These are phyloP conservation scores for Musa troglodytarum DNA, from an alignment of 176 grass and related monocot species.

Conservation along the genomic window DNA sequence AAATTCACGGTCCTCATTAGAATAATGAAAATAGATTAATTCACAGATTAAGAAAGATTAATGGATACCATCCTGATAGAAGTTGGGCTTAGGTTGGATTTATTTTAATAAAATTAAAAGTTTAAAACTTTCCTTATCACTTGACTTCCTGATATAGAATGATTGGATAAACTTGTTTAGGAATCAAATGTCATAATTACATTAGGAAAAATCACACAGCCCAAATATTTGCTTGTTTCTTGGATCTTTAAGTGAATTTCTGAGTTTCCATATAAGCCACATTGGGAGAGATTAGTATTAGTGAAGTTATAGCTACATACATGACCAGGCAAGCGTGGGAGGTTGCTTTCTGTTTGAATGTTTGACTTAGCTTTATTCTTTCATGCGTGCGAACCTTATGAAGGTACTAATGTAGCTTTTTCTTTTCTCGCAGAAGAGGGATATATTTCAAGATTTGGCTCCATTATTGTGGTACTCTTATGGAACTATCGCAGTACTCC, in stretches of 20 bases:
- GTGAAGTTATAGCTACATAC: not conserved
- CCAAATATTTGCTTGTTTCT: not conserved
- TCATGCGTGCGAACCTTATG: not conserved
- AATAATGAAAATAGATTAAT: not conserved
- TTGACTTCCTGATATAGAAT: not conserved
- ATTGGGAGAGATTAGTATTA: not conserved
- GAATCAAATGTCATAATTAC: not conserved
- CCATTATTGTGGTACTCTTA: slow-evolving; percentile 60
- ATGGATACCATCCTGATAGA: no score
- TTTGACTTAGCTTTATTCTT: not conserved
- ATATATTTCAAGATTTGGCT: slow-evolving; percentile 63
- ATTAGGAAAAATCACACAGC: no score
- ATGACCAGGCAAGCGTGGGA: not conserved
- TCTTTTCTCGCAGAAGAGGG: slow-evolving; percentile 36
- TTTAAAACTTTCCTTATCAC: not conserved
- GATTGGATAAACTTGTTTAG: not conserved
- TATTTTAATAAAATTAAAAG: not conserved
- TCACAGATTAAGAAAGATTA: not conserved
- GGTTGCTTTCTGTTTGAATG: not conserved
- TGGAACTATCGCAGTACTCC: slow-evolving; percentile 46
- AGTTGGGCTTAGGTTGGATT: not conserved
- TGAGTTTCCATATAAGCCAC: not conserved
- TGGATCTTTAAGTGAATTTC: not conserved
- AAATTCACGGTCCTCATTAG: not conserved
- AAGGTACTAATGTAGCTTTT: not conserved